A percentile compares a stretch with the other conserved stretches of the same genome.
phyloP scores from a whole-genome alignment of 1,284 basidiomycete species.

The Hortiboletus rubellus region DNA sequence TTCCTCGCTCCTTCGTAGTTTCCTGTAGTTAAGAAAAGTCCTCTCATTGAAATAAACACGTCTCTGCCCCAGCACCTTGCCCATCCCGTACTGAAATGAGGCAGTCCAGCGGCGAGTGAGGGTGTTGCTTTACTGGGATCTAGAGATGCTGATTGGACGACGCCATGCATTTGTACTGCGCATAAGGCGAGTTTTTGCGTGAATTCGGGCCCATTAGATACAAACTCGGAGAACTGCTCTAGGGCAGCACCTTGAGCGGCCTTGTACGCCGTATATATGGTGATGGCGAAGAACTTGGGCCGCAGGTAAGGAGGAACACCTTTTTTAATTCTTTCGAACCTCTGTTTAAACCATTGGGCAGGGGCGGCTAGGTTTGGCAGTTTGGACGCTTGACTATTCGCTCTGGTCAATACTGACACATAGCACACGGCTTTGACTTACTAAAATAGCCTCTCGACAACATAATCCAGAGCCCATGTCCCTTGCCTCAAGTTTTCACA shows the following conservation, averaged over 20 bases:
- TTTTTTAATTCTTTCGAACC: conserved; percentile 76
- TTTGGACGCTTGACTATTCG: conserved; percentile 59
- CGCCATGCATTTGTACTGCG: conserved; percentile 89
- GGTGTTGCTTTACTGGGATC: conserved; percentile 69
- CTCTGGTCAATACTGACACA: conserved; percentile 4
- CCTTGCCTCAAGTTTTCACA: conserved; percentile 86
- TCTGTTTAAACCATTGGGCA: conserved; percentile 79
- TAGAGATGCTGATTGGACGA: conserved; percentile 86
- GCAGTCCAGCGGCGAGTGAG: conserved; percentile 90
- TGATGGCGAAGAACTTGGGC: conserved; percentile 91
- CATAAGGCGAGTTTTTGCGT: conserved; percentile 87
- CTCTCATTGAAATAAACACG: conserved; percentile 91
- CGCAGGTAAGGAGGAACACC: conserved; percentile 82
- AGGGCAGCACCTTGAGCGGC: conserved; percentile 78
- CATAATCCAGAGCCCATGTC: conserved; percentile 88
- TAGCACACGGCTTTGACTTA: conserved; percentile 41
- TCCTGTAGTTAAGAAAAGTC: conserved; percentile 90
- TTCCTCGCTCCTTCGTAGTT: conserved; percentile 82
- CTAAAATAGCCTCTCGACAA: conserved; percentile 69
- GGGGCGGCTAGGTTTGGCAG: conserved; percentile 72
- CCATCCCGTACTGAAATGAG: conserved; percentile 91
- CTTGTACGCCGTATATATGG: conserved; percentile 89
- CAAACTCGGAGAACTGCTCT: conserved; percentile 85
- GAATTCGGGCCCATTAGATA: conserved; percentile 82
- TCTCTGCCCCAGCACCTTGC: conserved; percentile 97